Percentiles rank a stretch among this genome's conserved stretches.
Evolutionary conservation across 805 yeast species (phyloP).

Genomic region (Suhomyces pyralidae): DNA sequence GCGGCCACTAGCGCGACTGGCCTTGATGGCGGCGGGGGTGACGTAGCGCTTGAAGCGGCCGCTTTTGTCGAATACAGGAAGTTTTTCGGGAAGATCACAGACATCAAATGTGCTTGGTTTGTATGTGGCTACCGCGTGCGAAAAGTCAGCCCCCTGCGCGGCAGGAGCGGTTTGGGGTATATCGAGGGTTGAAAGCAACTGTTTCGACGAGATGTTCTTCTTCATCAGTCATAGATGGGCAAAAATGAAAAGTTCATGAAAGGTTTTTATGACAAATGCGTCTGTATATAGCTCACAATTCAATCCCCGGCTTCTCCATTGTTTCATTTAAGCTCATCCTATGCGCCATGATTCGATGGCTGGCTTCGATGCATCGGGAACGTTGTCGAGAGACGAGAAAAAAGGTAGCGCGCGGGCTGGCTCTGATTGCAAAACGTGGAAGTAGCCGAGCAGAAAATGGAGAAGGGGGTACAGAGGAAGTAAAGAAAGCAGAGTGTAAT

Average conservation of each 20-base stretch:
- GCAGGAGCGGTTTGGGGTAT: constrained; percentile 20
- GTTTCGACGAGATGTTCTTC: constrained; percentile 14
- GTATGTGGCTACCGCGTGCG: constrained; percentile 26
- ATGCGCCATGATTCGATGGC: not conserved
- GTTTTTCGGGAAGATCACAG: constrained; percentile 28
- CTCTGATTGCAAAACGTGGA: not conserved
- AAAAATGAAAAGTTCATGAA: not conserved
- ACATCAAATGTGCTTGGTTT: constrained; percentile 22
- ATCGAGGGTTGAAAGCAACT: constrained; percentile 21
- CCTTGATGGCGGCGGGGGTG: not conserved
- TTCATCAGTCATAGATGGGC: constrained; percentile 6
- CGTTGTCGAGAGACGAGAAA: not conserved
- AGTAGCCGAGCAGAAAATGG: not conserved
- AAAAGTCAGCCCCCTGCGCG: constrained; percentile 23
- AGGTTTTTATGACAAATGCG: not conserved
- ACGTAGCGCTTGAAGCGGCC: constrained; percentile 20
- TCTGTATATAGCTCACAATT: not conserved
- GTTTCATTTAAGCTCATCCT: not conserved
- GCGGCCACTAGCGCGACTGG: constrained; percentile 2
- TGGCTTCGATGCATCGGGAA: not conserved
- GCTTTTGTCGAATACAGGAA: constrained; percentile 22
- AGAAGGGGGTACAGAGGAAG: not conserved
- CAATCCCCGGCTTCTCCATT: not conserved
- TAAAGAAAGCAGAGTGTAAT: too few relatives aligned
- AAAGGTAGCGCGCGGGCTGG: not conserved